These are phyloP conservation scores for Penicillium concentricum DNA, from an alignment of 2,329 filamentous ascomycete species.

Conservation along the genomic window DNA sequence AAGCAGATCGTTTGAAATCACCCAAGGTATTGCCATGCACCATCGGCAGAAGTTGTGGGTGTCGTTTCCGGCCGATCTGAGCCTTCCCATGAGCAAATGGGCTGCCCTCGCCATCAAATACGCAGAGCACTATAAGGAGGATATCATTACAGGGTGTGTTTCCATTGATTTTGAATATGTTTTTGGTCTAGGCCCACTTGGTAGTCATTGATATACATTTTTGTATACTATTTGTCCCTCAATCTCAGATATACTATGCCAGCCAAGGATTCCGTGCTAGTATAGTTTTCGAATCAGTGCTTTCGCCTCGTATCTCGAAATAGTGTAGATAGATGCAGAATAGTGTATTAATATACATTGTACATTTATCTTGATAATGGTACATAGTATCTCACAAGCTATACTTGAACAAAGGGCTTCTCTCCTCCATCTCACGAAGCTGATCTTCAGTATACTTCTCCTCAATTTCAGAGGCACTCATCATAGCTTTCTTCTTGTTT, in stretches of 20 bases:
- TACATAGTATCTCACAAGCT: neutral
- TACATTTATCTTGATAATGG: too few relatives aligned
- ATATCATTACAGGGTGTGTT: neutral
- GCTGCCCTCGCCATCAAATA: neutral
- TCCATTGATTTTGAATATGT: neutral
- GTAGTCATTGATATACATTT: neutral
- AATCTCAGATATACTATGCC: neutral
- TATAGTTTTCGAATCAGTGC: too few relatives aligned
- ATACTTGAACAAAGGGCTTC: conserved; percentile 9
- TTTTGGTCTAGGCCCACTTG: neutral
- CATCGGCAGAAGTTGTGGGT: neutral
- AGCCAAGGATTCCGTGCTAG: too few relatives aligned
- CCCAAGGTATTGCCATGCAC: neutral
- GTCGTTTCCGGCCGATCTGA: neutral
- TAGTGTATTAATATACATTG: too few relatives aligned
- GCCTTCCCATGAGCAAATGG: neutral
- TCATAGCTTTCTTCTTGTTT: conserved; percentile 1
- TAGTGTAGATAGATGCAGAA: too few relatives aligned
- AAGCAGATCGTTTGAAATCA: neutral
- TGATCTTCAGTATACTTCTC: conserved; percentile 2
- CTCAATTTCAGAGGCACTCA: conserved; percentile 3
- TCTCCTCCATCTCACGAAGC: conserved; percentile 8
- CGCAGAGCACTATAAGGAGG: neutral
- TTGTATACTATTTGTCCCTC: neutral
- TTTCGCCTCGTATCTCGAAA: too few relatives aligned